Base-by-base conservation (phyloP, 139 green algal genomes). In the Picocystis salinarum region DNA sequence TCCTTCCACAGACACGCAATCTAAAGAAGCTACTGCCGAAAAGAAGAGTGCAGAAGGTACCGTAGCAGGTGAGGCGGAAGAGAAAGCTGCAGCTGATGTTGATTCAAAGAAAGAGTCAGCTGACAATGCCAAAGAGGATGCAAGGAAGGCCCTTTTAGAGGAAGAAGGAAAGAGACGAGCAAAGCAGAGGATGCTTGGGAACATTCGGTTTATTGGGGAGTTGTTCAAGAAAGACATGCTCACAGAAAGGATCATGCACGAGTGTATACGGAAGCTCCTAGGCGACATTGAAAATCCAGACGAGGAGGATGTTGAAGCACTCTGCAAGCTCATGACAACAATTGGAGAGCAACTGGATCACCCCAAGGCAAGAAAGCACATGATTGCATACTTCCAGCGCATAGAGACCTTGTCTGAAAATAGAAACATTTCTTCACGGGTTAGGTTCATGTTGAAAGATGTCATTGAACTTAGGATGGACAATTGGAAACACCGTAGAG, bases 171-270 rank as follows among this genome's bases (percentile, higher is more conserved):
- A 13, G 13, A 13, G 31, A 15, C 31, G 31, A 37, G 31, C 31
- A 19, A 15, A 19, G 13, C 31, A 37, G 48, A 73, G 86, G 24
- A 83, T 79, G 57, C 61, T 94, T 23, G 88, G 88, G 37, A 98
- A 95, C 70, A 95, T 98, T 57, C 74, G 83, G 40, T 92, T 96
- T 58, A 91, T 98, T n/a, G 85, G 76, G 23, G 78, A 98, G 75
- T 73, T 98, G 41, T 93, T 85, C 76, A 67, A 73, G 50, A 84
- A 92, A 64, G 59, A 68, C 12, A 82, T 96, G 68, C 73, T 98
- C 17, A 93, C 83, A 0, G 87, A 95, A 67, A 79, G 71, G 45
- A 93, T 96, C 62, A 93, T 96, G 71, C 88, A 98, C 66, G 64
- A 55, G 25, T 94, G 89, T 66, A 62, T 96, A 12, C 41, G 66